These are phyloP conservation scores for Agroathelia rolfsii DNA, from an alignment of 1,284 basidiomycete genomes.

Conservation along the genomic window DNA sequence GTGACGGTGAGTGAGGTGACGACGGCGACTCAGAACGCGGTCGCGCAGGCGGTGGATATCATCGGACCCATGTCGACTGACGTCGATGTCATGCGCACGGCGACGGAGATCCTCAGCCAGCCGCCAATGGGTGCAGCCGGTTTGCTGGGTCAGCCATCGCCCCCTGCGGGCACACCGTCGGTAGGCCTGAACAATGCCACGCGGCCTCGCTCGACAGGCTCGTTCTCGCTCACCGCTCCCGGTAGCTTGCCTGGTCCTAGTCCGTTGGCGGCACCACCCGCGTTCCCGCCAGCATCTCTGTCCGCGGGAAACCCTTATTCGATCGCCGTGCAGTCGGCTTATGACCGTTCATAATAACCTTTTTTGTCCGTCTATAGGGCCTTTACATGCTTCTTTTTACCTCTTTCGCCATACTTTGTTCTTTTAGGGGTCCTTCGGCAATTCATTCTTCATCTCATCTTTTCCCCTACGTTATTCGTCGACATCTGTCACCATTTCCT, in stretches of 20 bases:
- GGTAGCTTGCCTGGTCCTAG: not conserved
- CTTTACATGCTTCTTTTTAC: no score
- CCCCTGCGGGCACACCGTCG: conserved; percentile 1
- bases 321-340: no score
- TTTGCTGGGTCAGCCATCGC: not conserved
- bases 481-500: no score
- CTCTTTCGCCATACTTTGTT: no score
- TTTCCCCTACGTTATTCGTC: no score
- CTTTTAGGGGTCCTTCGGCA: no score
- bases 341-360: no score
- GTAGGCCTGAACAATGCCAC: not conserved
- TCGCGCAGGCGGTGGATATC: conserved; percentile 58
- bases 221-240: conserved; percentile 9
- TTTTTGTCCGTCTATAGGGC: no score
- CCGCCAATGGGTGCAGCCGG: conserved; percentile 9
- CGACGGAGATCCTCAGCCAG: conserved; percentile 50
- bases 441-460: no score
- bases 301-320: no score
- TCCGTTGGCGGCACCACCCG: not conserved
- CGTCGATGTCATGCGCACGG: conserved; percentile 58
- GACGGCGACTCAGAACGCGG: conserved; percentile 64
- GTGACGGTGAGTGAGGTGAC: conserved; percentile 71
- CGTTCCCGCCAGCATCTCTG: conserved; percentile 1
- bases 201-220: conserved; percentile 4
- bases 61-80: conserved; percentile 52